Base-by-base conservation (phyloP, 257 asterid species). In the Scutellaria barbata region DNA sequence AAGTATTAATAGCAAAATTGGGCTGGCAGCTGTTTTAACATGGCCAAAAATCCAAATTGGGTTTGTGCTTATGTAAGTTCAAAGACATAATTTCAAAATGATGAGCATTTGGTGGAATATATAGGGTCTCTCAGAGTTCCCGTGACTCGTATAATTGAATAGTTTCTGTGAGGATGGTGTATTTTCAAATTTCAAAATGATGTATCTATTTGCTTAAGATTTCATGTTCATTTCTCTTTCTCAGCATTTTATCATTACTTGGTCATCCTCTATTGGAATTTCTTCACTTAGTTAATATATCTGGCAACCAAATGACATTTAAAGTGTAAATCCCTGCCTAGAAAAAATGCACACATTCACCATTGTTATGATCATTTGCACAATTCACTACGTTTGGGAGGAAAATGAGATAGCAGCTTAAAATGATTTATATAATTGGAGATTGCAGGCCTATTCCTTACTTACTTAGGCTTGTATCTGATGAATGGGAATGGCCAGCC, bases 401-500 rank as follows among this genome's bases (percentile, higher is more conserved):
- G 73, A 18, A 68, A 37, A 68, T 11, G 52, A 30, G 52, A 35
- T 46, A 48, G 40, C 54, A 61, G 40, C 54, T 20, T 62, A 45
- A 12, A 74, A 50, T 74, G 54, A 43, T 47, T 25, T 47, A 10
- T 64, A 40, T 16, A 33, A 25, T 14, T 64, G 72, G 69, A 63
- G 66, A 71, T 43, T 76, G 80, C 85, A 85, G 90, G 90, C 60
- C 79, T 85, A 43, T 35, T 70, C 11, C 56, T 83, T 14, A 85
- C 90, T 18, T 85, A 63, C 79, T 62, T 84, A 56, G 86, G 76
- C 47, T 75, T 85, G 85, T 83, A 81, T 74, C 48, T 85, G 43
- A 85, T 85, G 90, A 60, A 82, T 0, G 88, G 90, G 53, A 86
- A 83, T 55, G 88, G 90, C 7, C 90, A 85, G 63, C 90, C 90